Evolutionary conservation across 768 basidiomycete genomes (phyloP), one percentile per base, ranked within the genome.

Genomic region (Psilocybe sp.): DNA sequence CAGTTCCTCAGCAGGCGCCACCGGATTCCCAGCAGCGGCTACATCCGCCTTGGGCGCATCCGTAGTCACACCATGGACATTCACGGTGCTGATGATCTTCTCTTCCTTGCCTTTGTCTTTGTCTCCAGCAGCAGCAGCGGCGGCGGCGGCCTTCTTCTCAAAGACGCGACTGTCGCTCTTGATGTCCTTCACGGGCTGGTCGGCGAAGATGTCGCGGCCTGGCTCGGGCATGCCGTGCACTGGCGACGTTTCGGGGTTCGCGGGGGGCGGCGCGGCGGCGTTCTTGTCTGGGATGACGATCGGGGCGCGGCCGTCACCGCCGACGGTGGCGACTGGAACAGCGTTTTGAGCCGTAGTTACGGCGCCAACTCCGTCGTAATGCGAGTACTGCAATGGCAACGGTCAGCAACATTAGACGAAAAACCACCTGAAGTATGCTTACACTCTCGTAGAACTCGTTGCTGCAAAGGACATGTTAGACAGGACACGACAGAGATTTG

Each of bases 201-300:
- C 76, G 0, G 75, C 86, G 59, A 92, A 92, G 50, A 91, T 74
- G 61, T 92, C 84, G 13, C 69, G 75, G 0, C 91, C 90, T 1
- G 91, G 90, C 57, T 89, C 89, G 0, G 86, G 69, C 48, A 80
- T 77, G 10, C 77, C 80, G 16, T 73, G 67, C 11, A 74, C 70
- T 2, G 75, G 54, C 0, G 70, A 63, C 12, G 80, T 70, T 47
- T 64, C 58, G 38, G 65, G 53, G 37, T 70, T 55, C 20, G 41
- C 39, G 33, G 41, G 55, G 46, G 59, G 51, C 20, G 50, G 45
- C 34, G 55, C 40, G 15, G 38, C 52, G 16, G 37, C 53, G 12
- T 55, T 67, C 6, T 70, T 55, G n/a, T 78, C 73, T 10, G 80
- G 70, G 4, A 84, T 77, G 4, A 82, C 77, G 19, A 84, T 71